Base-by-base conservation (phyloP, 176 grass and related monocot species). In the Musa schizocarpa region DNA sequence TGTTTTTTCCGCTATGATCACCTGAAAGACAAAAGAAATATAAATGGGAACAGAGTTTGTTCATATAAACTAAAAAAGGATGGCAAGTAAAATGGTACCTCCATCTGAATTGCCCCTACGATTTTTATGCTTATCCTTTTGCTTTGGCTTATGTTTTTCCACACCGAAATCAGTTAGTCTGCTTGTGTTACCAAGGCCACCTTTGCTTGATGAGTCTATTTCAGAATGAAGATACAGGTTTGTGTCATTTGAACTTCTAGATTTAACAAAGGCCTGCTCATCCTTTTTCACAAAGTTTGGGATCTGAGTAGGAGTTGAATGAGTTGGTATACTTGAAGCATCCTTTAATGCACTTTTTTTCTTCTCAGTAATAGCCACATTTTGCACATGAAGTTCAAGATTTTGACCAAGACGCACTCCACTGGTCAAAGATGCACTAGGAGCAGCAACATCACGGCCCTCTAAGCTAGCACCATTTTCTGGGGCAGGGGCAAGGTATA, bases 211-310 rank as follows among this genome's bases (percentile, higher is more conserved):
- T 4, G n/a, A 64, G 55, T 17, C 20, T 29, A 48, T 57, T 53
- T 53, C 78, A 52, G 50, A 22, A 74, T 55, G 20, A 71, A 29
- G 67, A 69, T 50, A 11, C 25, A 65, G 62, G 11, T 84, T 77
- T 68, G n/a, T 59, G 74, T 68, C 79, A 80, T 82, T 80, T 59
- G 51, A 53, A 27, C 68, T 87, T 76, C 73, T 80, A 59, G 24
- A 86, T 79, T 52, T 72, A 19, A 34, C 66, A 82, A 63, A 61
- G 76, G 63, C 57, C 59, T 68, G 63, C 54, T 57, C 67, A 24
- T 92, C 88, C 83, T 82, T 80, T 24, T 80, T 89, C 63, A 61
- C 69, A 54, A 81, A 24, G 59, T 77, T 86, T 68, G 79, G 69
- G 73, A 74, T 29, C 62, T 82, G 75, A 48, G 19, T 48, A 51